These are phyloP conservation scores for Phaseolus lunatus DNA, from an alignment of 306 rosid genomes.

Conservation along the genomic window DNA sequence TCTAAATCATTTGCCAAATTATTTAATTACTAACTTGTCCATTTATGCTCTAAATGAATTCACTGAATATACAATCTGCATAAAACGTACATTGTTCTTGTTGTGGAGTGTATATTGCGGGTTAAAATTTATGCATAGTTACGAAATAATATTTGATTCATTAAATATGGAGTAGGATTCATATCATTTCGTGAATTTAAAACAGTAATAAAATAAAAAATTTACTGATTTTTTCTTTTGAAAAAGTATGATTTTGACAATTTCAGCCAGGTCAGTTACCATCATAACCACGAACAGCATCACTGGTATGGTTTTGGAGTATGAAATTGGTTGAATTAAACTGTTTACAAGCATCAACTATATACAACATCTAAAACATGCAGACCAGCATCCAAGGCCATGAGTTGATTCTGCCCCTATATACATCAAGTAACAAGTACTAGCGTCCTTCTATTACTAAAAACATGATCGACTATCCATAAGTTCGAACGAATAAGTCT, in stretches of 20 bases:
- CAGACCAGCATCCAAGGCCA: neutral
- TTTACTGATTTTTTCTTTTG: no score
- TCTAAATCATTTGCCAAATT: no score
- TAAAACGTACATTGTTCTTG: no score
- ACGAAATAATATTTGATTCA: neutral
- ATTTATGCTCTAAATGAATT: neutral
- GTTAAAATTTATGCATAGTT: neutral
- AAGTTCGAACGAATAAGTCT: neutral
- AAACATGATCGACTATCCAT: neutral
- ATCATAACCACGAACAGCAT: neutral
- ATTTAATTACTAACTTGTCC: neutral
- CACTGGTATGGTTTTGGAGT: neutral
- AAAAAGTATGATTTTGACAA: neutral
- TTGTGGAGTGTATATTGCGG: no score
- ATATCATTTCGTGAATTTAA: neutral
- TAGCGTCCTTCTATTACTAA: neutral
- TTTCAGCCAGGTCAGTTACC: neutral
- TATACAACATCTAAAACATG: neutral
- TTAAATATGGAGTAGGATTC: neutral
- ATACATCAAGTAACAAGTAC: neutral
- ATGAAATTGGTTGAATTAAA: neutral
- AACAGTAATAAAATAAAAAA: neutral
- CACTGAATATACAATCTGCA: neutral
- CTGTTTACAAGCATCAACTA: constrained; percentile 1
- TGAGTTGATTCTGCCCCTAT: constrained; percentile 10